These are phyloP conservation scores for Aquilaria sinensis DNA, from an alignment of 345 rosid species.

Conservation along the genomic window DNA sequence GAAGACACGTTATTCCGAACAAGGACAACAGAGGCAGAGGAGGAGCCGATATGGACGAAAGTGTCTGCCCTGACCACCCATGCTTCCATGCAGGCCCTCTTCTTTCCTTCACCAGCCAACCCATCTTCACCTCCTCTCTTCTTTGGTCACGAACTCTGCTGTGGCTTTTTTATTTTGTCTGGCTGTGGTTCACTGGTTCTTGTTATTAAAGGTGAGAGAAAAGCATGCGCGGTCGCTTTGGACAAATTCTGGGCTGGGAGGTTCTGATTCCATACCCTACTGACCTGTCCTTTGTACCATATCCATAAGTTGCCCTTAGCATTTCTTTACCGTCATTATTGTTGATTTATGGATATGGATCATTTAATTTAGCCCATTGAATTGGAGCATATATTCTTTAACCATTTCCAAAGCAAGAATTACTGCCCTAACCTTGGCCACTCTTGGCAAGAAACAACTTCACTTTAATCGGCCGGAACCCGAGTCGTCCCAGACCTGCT, in stretches of 20 bases:
- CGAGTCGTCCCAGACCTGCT: too few relatives aligned
- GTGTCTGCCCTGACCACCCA: constrained; percentile 49
- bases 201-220: neutral
- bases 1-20: constrained; percentile 41
- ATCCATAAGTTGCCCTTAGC: neutral
- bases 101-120: constrained; percentile 48
- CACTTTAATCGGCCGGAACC: too few relatives aligned
- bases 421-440: neutral
- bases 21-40: constrained; percentile 52
- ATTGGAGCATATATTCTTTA: too few relatives aligned
- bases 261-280: constrained; percentile 24
- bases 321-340: too few relatives aligned
- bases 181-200: neutral
- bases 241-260: constrained; percentile 26
- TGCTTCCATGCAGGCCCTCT: constrained; percentile 66
- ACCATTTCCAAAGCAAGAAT: too few relatives aligned
- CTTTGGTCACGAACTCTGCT: neutral
- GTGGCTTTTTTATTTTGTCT: neutral
- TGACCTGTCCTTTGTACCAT: constrained; percentile 15
- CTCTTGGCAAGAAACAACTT: neutral
- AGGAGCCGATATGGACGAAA: constrained; percentile 50
- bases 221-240: constrained; percentile 20
- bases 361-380: neutral
- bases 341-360: too few relatives aligned
- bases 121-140: constrained; percentile 28